phyloP scores from a whole-genome alignment of 1,139 yeast species.

The Pichiaceae sp. region DNA sequence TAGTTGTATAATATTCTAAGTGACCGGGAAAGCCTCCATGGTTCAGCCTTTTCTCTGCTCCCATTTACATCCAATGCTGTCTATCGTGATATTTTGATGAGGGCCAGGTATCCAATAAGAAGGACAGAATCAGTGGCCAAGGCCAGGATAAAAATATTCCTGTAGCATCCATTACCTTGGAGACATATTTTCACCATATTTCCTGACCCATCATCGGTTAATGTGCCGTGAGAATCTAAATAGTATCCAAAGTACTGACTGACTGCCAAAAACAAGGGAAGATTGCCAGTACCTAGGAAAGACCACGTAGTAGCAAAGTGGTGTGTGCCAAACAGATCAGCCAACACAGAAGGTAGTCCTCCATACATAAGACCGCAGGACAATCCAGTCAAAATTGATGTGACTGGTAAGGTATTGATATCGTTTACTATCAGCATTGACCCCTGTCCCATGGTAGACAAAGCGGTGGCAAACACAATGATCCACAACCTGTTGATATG shows the following conservation, averaged over 20 bases:
- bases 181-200: conserved; percentile 25
- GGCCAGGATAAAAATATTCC: conserved; percentile 30
- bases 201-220: conserved; percentile 20
- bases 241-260: conserved; percentile 33
- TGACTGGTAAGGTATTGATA: conserved; percentile 32
- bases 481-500: conserved; percentile 65
- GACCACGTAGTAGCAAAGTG: conserved; percentile 83
- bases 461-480: conserved; percentile 39
- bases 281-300: conserved; percentile 45
- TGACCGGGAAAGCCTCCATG: too few relatives aligned
- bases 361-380: conserved; percentile 82
- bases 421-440: conserved; percentile 25
- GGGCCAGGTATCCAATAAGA: conserved; percentile 13
- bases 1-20: too few relatives aligned
- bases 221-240: conserved; percentile 29
- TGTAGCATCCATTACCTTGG: conserved; percentile 33
- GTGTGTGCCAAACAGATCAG: conserved; percentile 68
- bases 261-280: conserved; percentile 31
- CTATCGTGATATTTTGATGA: too few relatives aligned
- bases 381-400: conserved; percentile 56
- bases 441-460: conserved; percentile 35
- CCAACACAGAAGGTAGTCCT: conserved; percentile 68
- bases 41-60: too few relatives aligned
- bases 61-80: too few relatives aligned
- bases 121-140: conserved; percentile 23